Conservation (phyloP, 1,284 basidiomycete species). For the Cystobasidiaceae sp. region DNA sequence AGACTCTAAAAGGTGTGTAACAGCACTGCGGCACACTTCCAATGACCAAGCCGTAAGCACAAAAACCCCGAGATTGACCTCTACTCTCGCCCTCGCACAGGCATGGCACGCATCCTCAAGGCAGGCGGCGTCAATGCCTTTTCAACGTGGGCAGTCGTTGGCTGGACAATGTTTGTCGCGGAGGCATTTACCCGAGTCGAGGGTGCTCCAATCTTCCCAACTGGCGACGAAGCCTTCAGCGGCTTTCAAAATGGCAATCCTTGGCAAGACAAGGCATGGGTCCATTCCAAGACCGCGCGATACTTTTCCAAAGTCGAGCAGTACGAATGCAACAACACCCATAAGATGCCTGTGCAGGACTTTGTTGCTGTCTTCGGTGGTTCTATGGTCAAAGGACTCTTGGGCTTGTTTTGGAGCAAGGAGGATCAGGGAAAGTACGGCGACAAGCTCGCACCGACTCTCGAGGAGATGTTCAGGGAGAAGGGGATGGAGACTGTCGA, state of each 20-base stretch:
- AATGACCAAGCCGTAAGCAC: too few relatives aligned
- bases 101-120: background rate
- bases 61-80: too few relatives aligned
- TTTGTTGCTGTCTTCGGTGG: constrained; percentile 4
- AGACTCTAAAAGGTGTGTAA: constrained; percentile 1
- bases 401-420: background rate
- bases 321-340: background rate
- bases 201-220: constrained; percentile 1
- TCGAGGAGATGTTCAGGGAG: background rate
- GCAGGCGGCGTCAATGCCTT: constrained; percentile 3
- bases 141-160: constrained; percentile 14
- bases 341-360: background rate
- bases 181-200: background rate
- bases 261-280: constrained; percentile 8
- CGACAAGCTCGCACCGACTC: background rate
- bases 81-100: too few relatives aligned
- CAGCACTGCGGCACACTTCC: too few relatives aligned
- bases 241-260: constrained; percentile 17
- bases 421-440: constrained; percentile 1
- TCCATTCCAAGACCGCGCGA: background rate
- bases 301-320: background rate
- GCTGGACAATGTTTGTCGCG: background rate
- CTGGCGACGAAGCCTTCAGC: background rate
- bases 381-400: constrained; percentile 4
- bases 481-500: background rate